Percentiles rank a stretch among this genome's conserved stretches.
Evolutionary conservation across 2,329 filamentous ascomycete genomes (phyloP).

Genomic region (Fusarium udum): DNA sequence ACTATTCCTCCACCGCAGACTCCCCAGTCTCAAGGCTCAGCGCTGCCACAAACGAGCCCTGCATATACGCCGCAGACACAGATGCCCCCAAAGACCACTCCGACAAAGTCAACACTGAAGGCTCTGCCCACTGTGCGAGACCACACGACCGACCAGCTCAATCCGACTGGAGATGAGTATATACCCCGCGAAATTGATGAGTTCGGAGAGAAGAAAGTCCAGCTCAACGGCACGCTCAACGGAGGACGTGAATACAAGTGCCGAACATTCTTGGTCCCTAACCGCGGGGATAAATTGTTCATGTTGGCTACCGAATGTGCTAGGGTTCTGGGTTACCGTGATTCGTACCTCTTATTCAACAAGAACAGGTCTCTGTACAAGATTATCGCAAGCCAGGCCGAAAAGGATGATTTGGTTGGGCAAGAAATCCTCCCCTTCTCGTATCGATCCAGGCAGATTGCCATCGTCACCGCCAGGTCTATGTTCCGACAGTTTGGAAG

Average conservation of each 20-base stretch:
- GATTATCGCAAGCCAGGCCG: slow-evolving; percentile 94
- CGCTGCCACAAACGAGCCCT: slow-evolving; percentile 55
- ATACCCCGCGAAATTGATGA: slow-evolving; percentile 93
- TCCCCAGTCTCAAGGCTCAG: slow-evolving; percentile 60
- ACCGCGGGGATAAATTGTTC: slow-evolving; percentile 92
- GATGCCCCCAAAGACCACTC: slow-evolving; percentile 80
- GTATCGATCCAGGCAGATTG: slow-evolving; percentile 97
- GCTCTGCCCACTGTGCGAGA: slow-evolving; percentile 95
- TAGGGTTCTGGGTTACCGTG: slow-evolving; percentile 89
- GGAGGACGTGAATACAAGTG: slow-evolving; percentile 90
- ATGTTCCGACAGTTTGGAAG: slow-evolving; percentile 99
- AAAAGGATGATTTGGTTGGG: slow-evolving; percentile 95
- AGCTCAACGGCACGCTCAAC: slow-evolving; percentile 80
- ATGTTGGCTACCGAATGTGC: slow-evolving; percentile 99
- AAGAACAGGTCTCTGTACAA: slow-evolving; percentile 97
- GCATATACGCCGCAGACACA: slow-evolving; percentile 53
- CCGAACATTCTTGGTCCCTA: slow-evolving; percentile 90
- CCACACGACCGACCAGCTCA: slow-evolving; percentile 95
- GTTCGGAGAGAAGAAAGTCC: slow-evolving; percentile 93
- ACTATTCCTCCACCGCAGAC: slow-evolving; percentile 62
- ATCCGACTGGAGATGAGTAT: slow-evolving; percentile 90
- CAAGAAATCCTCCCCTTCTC: slow-evolving; percentile 98
- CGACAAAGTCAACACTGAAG: slow-evolving; percentile 86
- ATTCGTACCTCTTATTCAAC: slow-evolving; percentile 98
- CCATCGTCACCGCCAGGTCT: slow-evolving; percentile 94